phyloP scores from a whole-genome alignment of 768 basidiomycete genomes.

The Tulasnella sp. region DNA sequence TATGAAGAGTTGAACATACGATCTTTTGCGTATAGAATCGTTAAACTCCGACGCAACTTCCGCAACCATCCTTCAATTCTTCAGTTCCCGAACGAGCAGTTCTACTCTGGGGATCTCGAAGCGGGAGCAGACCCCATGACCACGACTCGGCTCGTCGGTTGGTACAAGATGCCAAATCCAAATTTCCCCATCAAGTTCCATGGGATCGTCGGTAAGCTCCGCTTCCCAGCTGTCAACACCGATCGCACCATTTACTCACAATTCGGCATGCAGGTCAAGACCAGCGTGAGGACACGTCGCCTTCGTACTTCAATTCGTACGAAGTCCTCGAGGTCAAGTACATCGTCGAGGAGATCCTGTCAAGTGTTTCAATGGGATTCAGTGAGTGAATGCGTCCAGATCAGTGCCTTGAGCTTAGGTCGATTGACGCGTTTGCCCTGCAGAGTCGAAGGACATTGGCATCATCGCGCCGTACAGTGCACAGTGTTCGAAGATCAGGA shows the following conservation, averaged over 20 bases:
- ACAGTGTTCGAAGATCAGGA: slow-evolving; percentile 5
- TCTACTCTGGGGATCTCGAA: slow-evolving; percentile 34
- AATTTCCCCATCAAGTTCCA: slow-evolving; percentile 34
- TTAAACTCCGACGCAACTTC: slow-evolving; percentile 53
- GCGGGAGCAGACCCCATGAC: slow-evolving; percentile 27
- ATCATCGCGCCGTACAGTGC: slow-evolving; percentile 12
- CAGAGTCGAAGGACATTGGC: slow-evolving; percentile 6
- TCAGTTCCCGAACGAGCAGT: slow-evolving; percentile 44
- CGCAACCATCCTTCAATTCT: slow-evolving; percentile 50
- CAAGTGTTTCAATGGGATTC: not conserved
- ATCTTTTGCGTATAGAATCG: slow-evolving; percentile 36
- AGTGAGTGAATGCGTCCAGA: not conserved
- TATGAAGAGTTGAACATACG: not conserved
- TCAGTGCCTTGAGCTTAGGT: not conserved
- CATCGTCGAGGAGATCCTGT: slow-evolving; percentile 33
- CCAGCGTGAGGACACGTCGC: slow-evolving; percentile 8
- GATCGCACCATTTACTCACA: not conserved
- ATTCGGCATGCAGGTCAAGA: slow-evolving; percentile 2
- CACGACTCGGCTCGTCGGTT: slow-evolving; percentile 28
- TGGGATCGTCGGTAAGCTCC: slow-evolving; percentile 21
- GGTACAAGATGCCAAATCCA: slow-evolving; percentile 28
- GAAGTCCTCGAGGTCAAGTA: slow-evolving; percentile 29
- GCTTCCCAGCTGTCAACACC: not conserved
- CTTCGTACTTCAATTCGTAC: slow-evolving; percentile 17
- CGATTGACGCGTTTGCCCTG: not conserved